phyloP scores from a whole-genome alignment of 1,284 basidiomycete genomes.

The Moesziomyces parantarcticus region DNA sequence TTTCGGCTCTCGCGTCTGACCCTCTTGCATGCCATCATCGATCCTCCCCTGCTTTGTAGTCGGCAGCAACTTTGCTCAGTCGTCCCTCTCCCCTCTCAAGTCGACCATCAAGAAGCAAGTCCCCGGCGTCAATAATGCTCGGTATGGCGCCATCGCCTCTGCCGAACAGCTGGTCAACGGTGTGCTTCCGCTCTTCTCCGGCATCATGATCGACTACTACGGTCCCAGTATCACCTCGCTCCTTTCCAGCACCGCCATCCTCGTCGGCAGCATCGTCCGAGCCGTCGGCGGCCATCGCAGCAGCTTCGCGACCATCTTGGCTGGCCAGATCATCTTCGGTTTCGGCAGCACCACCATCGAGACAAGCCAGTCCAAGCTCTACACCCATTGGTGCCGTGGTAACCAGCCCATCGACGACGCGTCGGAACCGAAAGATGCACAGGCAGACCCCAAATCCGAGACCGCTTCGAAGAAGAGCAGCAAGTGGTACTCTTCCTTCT shows the following conservation, averaged over 20 bases:
- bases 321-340: conserved; percentile 60
- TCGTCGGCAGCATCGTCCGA: conserved; percentile 66
- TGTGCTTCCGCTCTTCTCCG: conserved; percentile 69
- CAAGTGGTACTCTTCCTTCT: conserved; percentile 9
- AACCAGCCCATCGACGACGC: neutral
- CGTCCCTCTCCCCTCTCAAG: conserved; percentile 67
- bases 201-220: conserved; percentile 70
- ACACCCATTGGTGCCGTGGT: conserved; percentile 50
- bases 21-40: no score
- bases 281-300: conserved; percentile 47
- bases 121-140: conserved; percentile 72
- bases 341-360: conserved; percentile 65
- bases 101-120: conserved; percentile 64
- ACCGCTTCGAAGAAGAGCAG: neutral
- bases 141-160: conserved; percentile 71
- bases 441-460: neutral
- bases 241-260: conserved; percentile 61
- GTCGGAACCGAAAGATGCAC: no score
- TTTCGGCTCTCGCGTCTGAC: no score
- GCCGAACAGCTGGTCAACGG: conserved; percentile 70
- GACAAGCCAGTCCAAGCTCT: conserved; percentile 62
- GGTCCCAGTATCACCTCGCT: conserved; percentile 58
- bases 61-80: conserved; percentile 51
- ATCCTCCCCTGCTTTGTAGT: neutral
- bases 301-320: conserved; percentile 49